Conservation (phyloP, 345 rosid genomes). For the Euphorbia tirucalli region DNA sequence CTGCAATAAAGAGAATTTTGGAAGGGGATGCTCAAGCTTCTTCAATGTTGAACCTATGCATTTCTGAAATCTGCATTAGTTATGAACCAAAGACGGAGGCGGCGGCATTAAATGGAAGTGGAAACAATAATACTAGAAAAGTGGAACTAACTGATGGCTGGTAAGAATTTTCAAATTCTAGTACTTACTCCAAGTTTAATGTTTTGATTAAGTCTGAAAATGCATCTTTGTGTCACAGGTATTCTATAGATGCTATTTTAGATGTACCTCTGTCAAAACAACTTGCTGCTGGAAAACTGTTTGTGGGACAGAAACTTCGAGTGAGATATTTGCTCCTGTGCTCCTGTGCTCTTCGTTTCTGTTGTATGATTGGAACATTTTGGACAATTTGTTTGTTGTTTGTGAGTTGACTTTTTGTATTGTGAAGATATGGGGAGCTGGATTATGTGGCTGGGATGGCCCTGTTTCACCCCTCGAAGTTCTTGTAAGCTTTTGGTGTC, state of each 20-base stretch:
- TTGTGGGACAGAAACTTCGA: slow-evolving; percentile 88
- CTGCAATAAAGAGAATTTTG: slow-evolving; percentile 81
- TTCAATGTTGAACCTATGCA: slow-evolving; percentile 68
- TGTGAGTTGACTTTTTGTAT: slow-evolving; percentile 28
- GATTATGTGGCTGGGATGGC: slow-evolving; percentile 74
- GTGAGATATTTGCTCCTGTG: slow-evolving; percentile 37
- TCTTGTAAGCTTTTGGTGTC: slow-evolving; percentile 26
- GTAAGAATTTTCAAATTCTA: slow-evolving; percentile 44
- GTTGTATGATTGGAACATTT: slow-evolving; percentile 4
- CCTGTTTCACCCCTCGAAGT: slow-evolving; percentile 95
- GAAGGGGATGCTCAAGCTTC: slow-evolving; percentile 84
- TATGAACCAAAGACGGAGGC: slow-evolving; percentile 33
- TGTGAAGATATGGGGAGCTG: slow-evolving; percentile 81
- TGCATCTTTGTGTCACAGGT: slow-evolving; percentile 49
- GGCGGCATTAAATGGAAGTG: slow-evolving; percentile 35
- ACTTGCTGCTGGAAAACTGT: slow-evolving; percentile 66
- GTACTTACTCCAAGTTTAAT: slow-evolving; percentile 1
- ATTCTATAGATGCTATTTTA: slow-evolving; percentile 65
- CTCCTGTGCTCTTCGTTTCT: slow-evolving; percentile 17
- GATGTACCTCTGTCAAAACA: slow-evolving; percentile 62
- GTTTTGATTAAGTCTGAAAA: slow-evolving; percentile 18
- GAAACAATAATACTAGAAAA: slow-evolving; percentile 39
- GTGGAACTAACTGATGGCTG: slow-evolving; percentile 94
- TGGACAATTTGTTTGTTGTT: slow-evolving; percentile 21
- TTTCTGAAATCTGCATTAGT: slow-evolving; percentile 52